phyloP scores from a whole-genome alignment of 305 asterid species.

The Solanum hybrid region DNA sequence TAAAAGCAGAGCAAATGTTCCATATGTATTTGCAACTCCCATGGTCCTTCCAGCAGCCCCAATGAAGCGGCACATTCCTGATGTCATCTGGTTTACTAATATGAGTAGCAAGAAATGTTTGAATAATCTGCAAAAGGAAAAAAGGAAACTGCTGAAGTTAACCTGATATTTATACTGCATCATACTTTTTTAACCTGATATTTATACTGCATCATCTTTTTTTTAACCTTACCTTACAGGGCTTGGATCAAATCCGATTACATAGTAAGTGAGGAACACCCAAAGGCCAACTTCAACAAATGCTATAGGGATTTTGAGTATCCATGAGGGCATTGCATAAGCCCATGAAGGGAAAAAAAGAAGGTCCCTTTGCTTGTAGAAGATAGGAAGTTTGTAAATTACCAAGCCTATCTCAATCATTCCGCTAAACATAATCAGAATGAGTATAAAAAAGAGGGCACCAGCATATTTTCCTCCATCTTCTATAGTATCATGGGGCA shows the following conservation, averaged over 20 bases:
- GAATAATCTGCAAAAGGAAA: slow-evolving; percentile 23
- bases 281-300: not conserved
- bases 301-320: slow-evolving; percentile 7
- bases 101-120: slow-evolving; percentile 45
- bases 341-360: slow-evolving; percentile 15
- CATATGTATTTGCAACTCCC: slow-evolving; percentile 59
- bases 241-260: slow-evolving; percentile 6
- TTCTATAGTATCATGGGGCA: not conserved
- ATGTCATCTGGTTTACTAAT: slow-evolving; percentile 32
- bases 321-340: slow-evolving; percentile 7
- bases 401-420: not conserved
- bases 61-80: slow-evolving; percentile 42
- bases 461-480: slow-evolving; percentile 6
- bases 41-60: slow-evolving; percentile 57
- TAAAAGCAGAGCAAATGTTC: slow-evolving; percentile 43
- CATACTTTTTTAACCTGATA: not conserved
- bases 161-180: not conserved
- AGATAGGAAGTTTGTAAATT: slow-evolving; percentile 4
- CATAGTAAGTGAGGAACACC: slow-evolving; percentile 3
- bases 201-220: not conserved
- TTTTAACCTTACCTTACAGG: not conserved
- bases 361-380: slow-evolving; percentile 8
- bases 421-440: slow-evolving; percentile 1
- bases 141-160: not conserved
- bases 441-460: not conserved